These are phyloP conservation scores for Ophiostoma angusticollis DNA, from an alignment of 2,329 filamentous ascomycete species.

Conservation along the genomic window DNA sequence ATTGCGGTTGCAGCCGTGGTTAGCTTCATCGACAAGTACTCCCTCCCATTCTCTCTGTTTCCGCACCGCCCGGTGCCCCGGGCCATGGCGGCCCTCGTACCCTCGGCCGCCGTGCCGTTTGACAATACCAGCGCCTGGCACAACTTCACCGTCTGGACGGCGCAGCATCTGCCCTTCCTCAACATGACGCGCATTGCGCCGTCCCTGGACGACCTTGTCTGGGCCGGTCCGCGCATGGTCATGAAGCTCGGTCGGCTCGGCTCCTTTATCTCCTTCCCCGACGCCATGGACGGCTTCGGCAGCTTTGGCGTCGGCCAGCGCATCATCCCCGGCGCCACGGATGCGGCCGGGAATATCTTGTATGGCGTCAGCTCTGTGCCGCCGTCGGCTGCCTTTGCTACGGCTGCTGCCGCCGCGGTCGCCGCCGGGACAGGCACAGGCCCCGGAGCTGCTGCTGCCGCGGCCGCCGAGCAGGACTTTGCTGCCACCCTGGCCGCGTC, in stretches of 20 bases:
- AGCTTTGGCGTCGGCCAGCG: constrained; percentile 31
- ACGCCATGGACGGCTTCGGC: constrained; percentile 43
- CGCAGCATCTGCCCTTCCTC: constrained; percentile 27
- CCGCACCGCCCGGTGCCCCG: background rate
- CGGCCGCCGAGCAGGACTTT: constrained; percentile 29
- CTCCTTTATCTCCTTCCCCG: constrained; percentile 46
- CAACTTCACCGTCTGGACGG: constrained; percentile 42
- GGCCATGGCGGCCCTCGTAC: constrained; percentile 17
- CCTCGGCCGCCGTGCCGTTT: constrained; percentile 17
- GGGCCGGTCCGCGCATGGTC: constrained; percentile 57
- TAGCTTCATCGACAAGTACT: background rate
- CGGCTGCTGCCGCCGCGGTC: constrained; percentile 22
- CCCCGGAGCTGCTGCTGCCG: constrained; percentile 22
- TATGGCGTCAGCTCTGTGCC: constrained; percentile 16
- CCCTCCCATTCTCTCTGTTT: background rate
- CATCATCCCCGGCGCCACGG: constrained; percentile 46
- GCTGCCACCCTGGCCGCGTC: constrained; percentile 19
- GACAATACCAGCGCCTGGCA: constrained; percentile 35
- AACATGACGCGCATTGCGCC: constrained; percentile 44
- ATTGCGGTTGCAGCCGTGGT: background rate
- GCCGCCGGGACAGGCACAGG: constrained; percentile 21
- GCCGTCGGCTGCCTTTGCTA: constrained; percentile 30
- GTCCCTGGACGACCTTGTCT: constrained; percentile 54
- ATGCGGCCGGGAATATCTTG: constrained; percentile 23
- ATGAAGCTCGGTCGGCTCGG: constrained; percentile 54